Evolutionary conservation across 1,139 yeast genomes (phyloP), one percentile per base, ranked within the genome.

Genomic region (Hansenula lynferdii): DNA sequence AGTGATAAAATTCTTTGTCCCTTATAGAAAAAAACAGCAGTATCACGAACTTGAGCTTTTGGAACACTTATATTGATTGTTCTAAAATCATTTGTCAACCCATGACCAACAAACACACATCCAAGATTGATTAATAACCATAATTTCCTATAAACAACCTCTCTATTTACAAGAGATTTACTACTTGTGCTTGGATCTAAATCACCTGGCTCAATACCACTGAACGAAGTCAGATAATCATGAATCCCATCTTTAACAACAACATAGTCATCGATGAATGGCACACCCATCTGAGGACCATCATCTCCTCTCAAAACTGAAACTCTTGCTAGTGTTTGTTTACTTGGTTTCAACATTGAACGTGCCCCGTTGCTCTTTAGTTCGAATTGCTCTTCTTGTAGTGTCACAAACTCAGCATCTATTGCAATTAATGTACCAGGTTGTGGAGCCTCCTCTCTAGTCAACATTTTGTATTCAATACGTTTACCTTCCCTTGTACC

Each of bases 81-180:
- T 52, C 97, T 70, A 69, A 94, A 94, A 64, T 94, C 99, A 50
- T 87, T 89, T 37, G 75, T 72, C 42, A 94, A 69, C 2, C 97
- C 97, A 64, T 94, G 99, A 0, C 99, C 99, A 30, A 94, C 89
- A 64, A 94, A 92, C 0, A 85, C 75, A 55, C 96, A 90, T 0
- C 97, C 97, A 42, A 89, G 58, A 56, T 90, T 92, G 41, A 92
- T 66, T 39, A 94, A 66, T 19, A 92, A 65, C 97, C 98, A 92
- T 31, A 94, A 70, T 51, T 86, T 78, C 45, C 97, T 70, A 58
- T 90, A 92, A 1, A 95, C 86, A 0, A 90, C 82, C 54, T 86
- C 94, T 39, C 85, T 67, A 0, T 89, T 77, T 1, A 90, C 97
- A 35, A 94, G 67, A 6, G 84, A 73, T 52, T 81, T 81, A 8